Evolutionary conservation across 1,284 basidiomycete species (phyloP).

Genomic region (Kalmanozyma brasiliensis): DNA sequence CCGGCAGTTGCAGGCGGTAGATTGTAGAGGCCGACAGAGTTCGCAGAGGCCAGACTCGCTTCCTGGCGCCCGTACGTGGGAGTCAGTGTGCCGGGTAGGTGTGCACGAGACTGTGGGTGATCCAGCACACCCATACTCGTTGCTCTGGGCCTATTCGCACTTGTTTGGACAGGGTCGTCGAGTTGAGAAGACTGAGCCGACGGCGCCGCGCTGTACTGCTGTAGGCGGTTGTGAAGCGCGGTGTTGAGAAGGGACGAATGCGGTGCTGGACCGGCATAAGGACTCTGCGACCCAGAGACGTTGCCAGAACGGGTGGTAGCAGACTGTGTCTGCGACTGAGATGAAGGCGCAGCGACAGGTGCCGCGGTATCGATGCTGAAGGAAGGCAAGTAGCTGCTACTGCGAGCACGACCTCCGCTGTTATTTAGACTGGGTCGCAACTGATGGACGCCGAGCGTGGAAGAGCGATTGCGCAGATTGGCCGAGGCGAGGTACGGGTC

Average conservation of each 20-base stretch:
- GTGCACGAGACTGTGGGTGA: constrained; percentile 18
- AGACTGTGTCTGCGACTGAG: constrained; percentile 12
- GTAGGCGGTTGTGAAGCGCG: constrained; percentile 37
- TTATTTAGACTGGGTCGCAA: constrained; percentile 30
- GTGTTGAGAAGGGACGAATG: constrained; percentile 41
- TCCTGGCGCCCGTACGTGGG: constrained; percentile 1
- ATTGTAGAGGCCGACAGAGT: constrained; percentile 1
- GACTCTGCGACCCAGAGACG: constrained; percentile 31
- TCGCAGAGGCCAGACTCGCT: constrained; percentile 5
- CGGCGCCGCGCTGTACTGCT: constrained; percentile 21
- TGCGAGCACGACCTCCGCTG: constrained; percentile 38
- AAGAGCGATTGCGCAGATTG: constrained; percentile 35
- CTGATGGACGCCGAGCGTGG: constrained; percentile 33
- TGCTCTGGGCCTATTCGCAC: constrained; percentile 29
- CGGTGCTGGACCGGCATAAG: constrained; percentile 22
- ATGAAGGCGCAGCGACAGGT: constrained; percentile 2
- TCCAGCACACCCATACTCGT: constrained; percentile 51
- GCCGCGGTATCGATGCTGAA: constrained; percentile 21
- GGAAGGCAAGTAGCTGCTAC: constrained; percentile 45
- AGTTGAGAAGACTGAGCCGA: constrained; percentile 8
- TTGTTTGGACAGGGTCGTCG: constrained; percentile 2
- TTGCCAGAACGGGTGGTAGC: constrained; percentile 12
- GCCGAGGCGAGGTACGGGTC: constrained; percentile 22
- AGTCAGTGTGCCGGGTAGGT: constrained; percentile 1
- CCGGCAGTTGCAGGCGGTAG: constrained; percentile 7